Evolutionary conservation across 306 rosid species (phyloP).

Genomic region (Glycine latifolia): DNA sequence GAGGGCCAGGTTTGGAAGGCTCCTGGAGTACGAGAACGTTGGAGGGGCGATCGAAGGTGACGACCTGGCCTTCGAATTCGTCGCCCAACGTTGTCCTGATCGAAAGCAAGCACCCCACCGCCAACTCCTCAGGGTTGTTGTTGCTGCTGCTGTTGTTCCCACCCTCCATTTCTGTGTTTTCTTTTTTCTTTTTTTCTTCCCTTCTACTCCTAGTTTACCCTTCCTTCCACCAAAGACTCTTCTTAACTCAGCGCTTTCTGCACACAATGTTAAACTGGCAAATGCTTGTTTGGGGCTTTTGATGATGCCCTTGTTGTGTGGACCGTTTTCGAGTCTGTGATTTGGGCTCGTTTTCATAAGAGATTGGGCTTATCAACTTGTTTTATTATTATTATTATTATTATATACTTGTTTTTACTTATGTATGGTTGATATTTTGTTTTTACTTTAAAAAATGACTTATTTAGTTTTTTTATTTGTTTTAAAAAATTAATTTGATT

Average conservation of each 20-base stretch:
- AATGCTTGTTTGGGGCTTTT: not conserved
- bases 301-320: not conserved
- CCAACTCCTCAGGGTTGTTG: constrained; percentile 70
- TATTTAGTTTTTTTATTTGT: no score
- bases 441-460: no score
- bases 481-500: no score
- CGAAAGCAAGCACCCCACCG: constrained; percentile 77
- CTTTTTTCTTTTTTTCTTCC: not conserved
- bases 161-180: constrained; percentile 54
- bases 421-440: no score
- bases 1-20: constrained; percentile 64
- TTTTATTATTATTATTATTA: no score
- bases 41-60: constrained; percentile 83
- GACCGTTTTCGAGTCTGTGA: not conserved
- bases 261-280: not conserved
- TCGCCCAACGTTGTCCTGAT: constrained; percentile 89
- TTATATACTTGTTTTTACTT: no score
- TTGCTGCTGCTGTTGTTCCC: not conserved
- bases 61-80: constrained; percentile 84
- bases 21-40: constrained; percentile 92
- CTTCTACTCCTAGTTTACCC: no score
- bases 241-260: not conserved
- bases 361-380: not conserved
- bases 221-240: not conserved
- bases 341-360: not conserved